Base-by-base conservation (phyloP, 108 stramenopile species). In the Nannochloropsis gaditana region DNA sequence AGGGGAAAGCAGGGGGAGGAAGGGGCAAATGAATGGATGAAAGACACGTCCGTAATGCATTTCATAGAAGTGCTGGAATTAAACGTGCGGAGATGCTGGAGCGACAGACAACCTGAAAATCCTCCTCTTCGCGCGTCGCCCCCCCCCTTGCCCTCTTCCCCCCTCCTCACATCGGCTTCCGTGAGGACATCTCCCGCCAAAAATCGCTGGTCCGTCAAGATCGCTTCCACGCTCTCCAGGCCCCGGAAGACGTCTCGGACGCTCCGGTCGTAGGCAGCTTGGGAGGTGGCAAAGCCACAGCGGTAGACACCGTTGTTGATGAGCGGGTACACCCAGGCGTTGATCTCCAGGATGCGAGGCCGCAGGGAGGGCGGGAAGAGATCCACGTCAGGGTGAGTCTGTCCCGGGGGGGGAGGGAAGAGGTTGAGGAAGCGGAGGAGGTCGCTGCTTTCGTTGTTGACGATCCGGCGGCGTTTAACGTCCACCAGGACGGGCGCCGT, bases 401-500 rank as follows among this genome's bases (percentile, higher is more conserved):
- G 80, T 15, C 19, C 19, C 19, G 80, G 80, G 80, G 9, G 80
- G 21, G 80, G 80, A 21, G 21, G 80, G 80, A 31, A 80, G 81
- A 50, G 85, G 41, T 79, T 19, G 47, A 86, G 43, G 43, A 45
- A 21, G 50, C 84, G 84, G 3, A 87, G 83, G 42, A 87, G 83
- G 19, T 87, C 86, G 41, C 84, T 87, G 50, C 83, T 84, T 43
- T 87, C 87, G 87, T 96, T 97, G 81, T 91, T 94, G 9, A 97
- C 93, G 83, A 96, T 94, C 41, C 84, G 91, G n/a, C 90, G 88
- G 17, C 91, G 82, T 89, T 92, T 90, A 43, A 86, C 88, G 92
- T 97, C 95, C 21, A 95, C 89, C 45, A 97, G 86, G 44, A 96
- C 82, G 2, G 96, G 96, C 9, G 95, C 95, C 43, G 96, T 97